A percentile compares a stretch with the other conserved stretches of the same genome.
phyloP scores from a whole-genome alignment of 1,139 yeast species.

The Magnusiomyces clavatus region DNA sequence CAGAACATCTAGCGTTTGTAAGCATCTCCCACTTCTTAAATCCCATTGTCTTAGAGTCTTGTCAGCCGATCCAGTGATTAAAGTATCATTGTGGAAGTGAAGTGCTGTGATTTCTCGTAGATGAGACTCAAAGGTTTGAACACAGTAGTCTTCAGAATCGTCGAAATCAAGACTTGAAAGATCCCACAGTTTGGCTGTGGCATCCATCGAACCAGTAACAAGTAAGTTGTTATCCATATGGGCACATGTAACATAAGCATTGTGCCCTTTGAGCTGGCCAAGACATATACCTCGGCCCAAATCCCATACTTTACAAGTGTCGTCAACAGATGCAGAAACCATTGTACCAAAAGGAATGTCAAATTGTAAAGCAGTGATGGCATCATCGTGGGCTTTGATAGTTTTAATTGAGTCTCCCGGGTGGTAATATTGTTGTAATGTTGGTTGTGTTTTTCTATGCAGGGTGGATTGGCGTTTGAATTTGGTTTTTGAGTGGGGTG shows the following conservation, averaged over 20 bases:
- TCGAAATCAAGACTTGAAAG: slow-evolving; percentile 28
- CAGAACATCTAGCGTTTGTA: slow-evolving; percentile 53
- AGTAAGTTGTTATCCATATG: slow-evolving; percentile 48
- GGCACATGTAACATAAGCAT: slow-evolving; percentile 49
- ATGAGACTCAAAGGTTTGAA: slow-evolving; percentile 52
- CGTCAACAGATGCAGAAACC: slow-evolving; percentile 76
- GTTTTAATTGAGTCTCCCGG: slow-evolving; percentile 48
- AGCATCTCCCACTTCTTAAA: slow-evolving; percentile 45
- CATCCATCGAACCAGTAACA: slow-evolving; percentile 58
- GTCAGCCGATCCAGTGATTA: slow-evolving; percentile 54
- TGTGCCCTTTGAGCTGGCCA: slow-evolving; percentile 29
- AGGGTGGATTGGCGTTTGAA: slow-evolving; percentile 15
- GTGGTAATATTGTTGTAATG: slow-evolving; percentile 52
- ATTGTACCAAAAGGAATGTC: slow-evolving; percentile 64
- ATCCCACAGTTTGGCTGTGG: slow-evolving; percentile 56
- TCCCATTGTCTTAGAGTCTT: slow-evolving; percentile 58
- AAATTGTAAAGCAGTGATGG: slow-evolving; percentile 51
- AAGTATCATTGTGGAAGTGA: slow-evolving; percentile 41
- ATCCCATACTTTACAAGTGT: slow-evolving; percentile 83
- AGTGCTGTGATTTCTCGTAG: slow-evolving; percentile 57
- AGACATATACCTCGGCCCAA: slow-evolving; percentile 40
- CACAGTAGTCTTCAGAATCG: slow-evolving; percentile 28
- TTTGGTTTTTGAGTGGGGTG: slow-evolving; percentile 6
- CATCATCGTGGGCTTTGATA: slow-evolving; percentile 47
- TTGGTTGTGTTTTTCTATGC: slow-evolving; percentile 47